Evolutionary conservation across 164 flowering plant genomes (phyloP), one percentile per base, ranked within the genome.

Genomic region (Liquidambar formosana): DNA sequence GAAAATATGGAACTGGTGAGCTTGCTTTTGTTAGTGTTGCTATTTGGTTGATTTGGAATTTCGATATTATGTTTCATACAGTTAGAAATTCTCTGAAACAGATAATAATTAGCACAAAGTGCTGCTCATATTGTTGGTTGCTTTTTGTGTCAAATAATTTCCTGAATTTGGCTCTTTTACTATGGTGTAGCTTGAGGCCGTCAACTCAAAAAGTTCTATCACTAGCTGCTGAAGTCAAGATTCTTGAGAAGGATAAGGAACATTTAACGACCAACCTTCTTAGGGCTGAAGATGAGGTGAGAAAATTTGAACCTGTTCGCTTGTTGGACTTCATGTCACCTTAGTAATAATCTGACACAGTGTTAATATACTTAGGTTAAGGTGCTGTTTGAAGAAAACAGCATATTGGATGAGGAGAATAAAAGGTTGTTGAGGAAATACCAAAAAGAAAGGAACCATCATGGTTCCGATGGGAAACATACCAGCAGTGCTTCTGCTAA

Each of bases 261-360:
- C 82, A 80, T 65, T 63, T 90, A 28, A 83, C 81, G 59, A 64
- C 73, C 19, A 92, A 92, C 74, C 94, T 92, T 26, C 25, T 61
- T 62, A 81, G 69, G 77, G 94, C 97, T 66, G 97, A 92, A 81
- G 92, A 81, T 56, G 97, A 91, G 90, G 97, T 88, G 57, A 73
- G 75, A 64, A 61, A 63, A 38, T 43, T 51, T 61, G 15, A 54
- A 9, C 56, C 43, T 28, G 16, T 38, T 19, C 44, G 16, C 25
- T 6, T 70, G 21, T 28, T 56, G 22, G 19, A 12, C 21, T 54
- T 49, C 8, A 28, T n/a, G 19, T 43, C 56, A n/a, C 53, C 11
- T 10, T 25, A 19, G 21, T 41, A 53, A 60, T 61, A 61, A 44
- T 41, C 10, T 23, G 22, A 28, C 14, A 3, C n/a, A 10, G 57